Percentiles rank a stretch among this genome's conserved stretches.
Evolutionary conservation across 2,329 filamentous ascomycete species (phyloP).

Genomic region (Hysterium pulicare): DNA sequence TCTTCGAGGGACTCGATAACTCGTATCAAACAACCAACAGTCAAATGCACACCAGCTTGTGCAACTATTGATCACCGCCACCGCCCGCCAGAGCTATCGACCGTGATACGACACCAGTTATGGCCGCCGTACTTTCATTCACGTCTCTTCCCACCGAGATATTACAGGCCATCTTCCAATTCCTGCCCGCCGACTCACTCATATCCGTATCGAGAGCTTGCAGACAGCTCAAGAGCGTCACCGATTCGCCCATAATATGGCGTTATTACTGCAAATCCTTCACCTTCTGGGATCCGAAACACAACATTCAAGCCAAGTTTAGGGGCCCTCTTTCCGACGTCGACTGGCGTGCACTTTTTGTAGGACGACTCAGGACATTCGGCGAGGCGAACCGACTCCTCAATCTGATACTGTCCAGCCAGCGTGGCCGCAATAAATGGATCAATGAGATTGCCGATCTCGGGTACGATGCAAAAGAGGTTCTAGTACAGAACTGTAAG

Average conservation of each 20-base stretch:
- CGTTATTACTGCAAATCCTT: constrained; percentile 70
- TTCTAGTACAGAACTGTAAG: constrained; percentile 64
- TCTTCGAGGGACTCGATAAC: no score
- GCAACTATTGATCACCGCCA: no score
- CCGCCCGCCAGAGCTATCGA: no score
- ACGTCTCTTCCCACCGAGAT: constrained; percentile 73
- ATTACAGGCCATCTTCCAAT: constrained; percentile 71
- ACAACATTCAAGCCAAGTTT: constrained; percentile 30
- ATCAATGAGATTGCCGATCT: constrained; percentile 67
- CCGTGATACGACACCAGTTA: background rate
- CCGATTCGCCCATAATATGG: constrained; percentile 76
- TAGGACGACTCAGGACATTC: constrained; percentile 34
- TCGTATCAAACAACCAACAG: no score
- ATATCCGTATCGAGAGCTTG: constrained; percentile 58
- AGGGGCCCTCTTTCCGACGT: constrained; percentile 52
- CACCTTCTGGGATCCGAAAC: constrained; percentile 65
- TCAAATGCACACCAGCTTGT: no score
- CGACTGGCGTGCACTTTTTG: constrained; percentile 65
- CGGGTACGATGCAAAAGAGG: constrained; percentile 88
- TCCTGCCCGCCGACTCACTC: constrained; percentile 52
- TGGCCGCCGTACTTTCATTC: constrained; percentile 18
- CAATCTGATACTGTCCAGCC: constrained; percentile 66
- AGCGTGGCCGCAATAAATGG: constrained; percentile 65
- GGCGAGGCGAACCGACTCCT: constrained; percentile 43
- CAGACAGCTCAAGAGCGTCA: constrained; percentile 61